These are phyloP conservation scores for Puccinia triticina DNA, from an alignment of 1,284 basidiomycete genomes.

Conservation along the genomic window DNA sequence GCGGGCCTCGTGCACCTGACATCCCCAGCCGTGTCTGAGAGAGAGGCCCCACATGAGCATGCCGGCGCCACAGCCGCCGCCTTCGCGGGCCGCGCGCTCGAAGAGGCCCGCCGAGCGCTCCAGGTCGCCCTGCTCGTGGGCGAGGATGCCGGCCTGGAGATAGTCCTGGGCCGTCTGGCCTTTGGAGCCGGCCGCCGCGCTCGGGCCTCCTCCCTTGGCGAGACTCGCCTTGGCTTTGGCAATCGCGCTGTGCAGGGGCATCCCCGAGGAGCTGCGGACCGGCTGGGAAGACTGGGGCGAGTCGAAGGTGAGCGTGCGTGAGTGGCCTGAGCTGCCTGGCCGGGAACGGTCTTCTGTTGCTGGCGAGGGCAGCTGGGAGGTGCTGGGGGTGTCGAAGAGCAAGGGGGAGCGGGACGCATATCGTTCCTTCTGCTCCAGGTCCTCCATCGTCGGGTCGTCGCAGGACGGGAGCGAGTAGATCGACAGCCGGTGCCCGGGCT, in stretches of 20 bases:
- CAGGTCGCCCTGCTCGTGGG: constrained; percentile 77
- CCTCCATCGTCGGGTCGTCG: constrained; percentile 11
- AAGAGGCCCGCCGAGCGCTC: constrained; percentile 75
- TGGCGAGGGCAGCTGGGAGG: constrained; percentile 7
- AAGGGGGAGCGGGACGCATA: constrained; percentile 20
- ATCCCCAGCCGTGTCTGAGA: constrained; percentile 83
- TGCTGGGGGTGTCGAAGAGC: neutral
- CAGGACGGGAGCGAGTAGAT: constrained; percentile 28
- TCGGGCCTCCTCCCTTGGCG: neutral
- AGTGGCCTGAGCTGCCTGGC: no score
- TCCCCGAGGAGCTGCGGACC: neutral
- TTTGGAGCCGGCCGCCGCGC: neutral
- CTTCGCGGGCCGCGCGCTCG: constrained; percentile 73
- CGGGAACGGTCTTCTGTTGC: neutral
- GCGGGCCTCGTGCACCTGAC: constrained; percentile 67
- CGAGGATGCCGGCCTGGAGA: constrained; percentile 71
- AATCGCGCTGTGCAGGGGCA: constrained; percentile 25
- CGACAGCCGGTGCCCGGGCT: constrained; percentile 26
- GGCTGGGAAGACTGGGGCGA: neutral
- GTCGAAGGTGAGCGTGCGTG: no score
- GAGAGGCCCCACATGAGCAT: constrained; percentile 91
- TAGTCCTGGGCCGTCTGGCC: constrained; percentile 33
- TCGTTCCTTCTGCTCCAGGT: neutral
- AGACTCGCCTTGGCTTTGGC: constrained; percentile 48
- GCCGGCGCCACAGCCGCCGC: constrained; percentile 80